Conservation (phyloP, 176 grass and related monocot species). For the Eragrostis nindensis region DNA sequence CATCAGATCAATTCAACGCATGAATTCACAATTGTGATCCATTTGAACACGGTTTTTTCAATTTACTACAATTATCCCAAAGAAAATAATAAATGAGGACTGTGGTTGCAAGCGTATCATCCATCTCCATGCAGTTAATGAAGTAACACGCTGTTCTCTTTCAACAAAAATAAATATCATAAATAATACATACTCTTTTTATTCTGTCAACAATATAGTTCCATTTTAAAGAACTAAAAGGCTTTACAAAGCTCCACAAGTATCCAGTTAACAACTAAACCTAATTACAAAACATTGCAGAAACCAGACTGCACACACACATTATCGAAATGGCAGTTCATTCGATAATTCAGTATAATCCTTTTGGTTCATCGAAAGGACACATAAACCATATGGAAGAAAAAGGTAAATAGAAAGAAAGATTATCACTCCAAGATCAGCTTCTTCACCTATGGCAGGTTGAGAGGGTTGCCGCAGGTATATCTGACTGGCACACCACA, state of each 20-base stretch:
- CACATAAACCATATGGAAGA: slow-evolving; percentile 75
- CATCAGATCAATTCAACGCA: slow-evolving; percentile 2
- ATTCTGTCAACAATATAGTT: slow-evolving; percentile 27
- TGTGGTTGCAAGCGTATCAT: background rate
- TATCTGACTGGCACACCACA: slow-evolving; percentile 91
- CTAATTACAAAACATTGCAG: slow-evolving; percentile 42
- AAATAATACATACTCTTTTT: slow-evolving; percentile 15
- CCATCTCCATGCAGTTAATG: background rate
- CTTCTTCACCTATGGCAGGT: slow-evolving; percentile 91
- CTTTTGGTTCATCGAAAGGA: slow-evolving; percentile 75
- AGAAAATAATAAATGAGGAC: slow-evolving; percentile 24
- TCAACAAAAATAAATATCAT: background rate
- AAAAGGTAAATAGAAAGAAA: slow-evolving; percentile 85
- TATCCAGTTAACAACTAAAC: slow-evolving; percentile 17
- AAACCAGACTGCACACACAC: slow-evolving; percentile 28
- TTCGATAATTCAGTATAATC: slow-evolving; percentile 51
- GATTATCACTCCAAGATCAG: slow-evolving; percentile 90
- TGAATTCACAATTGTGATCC: slow-evolving; percentile 1
- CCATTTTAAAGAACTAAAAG: slow-evolving; percentile 19
- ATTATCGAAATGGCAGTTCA: slow-evolving; percentile 56
- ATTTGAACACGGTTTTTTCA: slow-evolving; percentile 29
- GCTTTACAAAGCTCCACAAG: slow-evolving; percentile 20
- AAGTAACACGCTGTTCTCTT: background rate
- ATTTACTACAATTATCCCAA: slow-evolving; percentile 41
- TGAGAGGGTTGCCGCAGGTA: slow-evolving; percentile 72